Percentiles rank a stretch among this genome's conserved stretches.
Evolutionary conservation across 2,329 filamentous ascomycete species (phyloP).

Genomic region (Microsporum ferrugineum): DNA sequence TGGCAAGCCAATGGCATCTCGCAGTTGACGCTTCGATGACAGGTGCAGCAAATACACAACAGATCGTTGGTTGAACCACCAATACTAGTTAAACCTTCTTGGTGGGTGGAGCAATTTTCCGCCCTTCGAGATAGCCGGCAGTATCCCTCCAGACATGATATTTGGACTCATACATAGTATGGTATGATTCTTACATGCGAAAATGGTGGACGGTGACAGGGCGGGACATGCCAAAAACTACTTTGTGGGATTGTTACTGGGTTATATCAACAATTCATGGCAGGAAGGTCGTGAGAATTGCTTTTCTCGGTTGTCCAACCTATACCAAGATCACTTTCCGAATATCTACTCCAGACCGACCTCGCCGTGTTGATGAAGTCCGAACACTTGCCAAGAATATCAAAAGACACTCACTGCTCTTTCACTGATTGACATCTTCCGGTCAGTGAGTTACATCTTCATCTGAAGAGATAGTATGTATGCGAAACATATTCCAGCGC

Average conservation of each 20-base stretch:
- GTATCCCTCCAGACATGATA: neutral
- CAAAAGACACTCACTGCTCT: neutral
- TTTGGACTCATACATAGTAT: too few relatives aligned
- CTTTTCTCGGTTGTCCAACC: neutral
- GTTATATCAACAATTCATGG: too few relatives aligned
- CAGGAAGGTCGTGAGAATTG: neutral
- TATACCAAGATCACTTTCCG: neutral
- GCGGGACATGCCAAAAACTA: too few relatives aligned
- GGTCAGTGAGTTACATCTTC: neutral
- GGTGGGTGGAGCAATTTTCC: neutral
- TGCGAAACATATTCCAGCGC: too few relatives aligned
- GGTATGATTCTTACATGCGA: too few relatives aligned
- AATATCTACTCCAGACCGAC: neutral
- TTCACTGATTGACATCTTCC: neutral
- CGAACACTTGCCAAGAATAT: neutral
- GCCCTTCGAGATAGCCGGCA: conserved; percentile 2
- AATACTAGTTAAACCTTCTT: neutral
- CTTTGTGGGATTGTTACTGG: too few relatives aligned
- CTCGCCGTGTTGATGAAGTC: neutral
- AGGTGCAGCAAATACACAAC: neutral
- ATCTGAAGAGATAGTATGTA: neutral
- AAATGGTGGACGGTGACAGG: too few relatives aligned
- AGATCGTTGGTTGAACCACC: too few relatives aligned
- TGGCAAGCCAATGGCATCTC: neutral
- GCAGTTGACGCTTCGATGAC: too few relatives aligned